These are phyloP conservation scores for Paratinospora sagittata DNA, from an alignment of 164 flowering plant genomes.

Conservation along the genomic window DNA sequence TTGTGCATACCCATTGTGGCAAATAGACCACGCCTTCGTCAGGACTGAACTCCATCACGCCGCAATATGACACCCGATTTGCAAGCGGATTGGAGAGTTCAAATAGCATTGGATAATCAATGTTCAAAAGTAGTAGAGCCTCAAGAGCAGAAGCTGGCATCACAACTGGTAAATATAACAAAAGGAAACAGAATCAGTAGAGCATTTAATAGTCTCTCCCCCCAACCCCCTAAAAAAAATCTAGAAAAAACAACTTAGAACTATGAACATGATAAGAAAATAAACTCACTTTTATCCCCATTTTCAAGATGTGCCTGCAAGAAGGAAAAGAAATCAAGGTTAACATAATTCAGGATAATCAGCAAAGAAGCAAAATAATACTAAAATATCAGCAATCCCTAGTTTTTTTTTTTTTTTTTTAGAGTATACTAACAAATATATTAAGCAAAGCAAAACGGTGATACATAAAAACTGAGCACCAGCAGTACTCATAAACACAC, in stretches of 20 bases:
- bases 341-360: background rate
- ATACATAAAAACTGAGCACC: too few relatives aligned
- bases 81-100: constrained; percentile 72
- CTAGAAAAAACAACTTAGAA: background rate
- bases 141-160: constrained; percentile 83
- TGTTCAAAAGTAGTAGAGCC: constrained; percentile 61
- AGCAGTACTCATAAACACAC: too few relatives aligned
- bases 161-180: constrained; percentile 18
- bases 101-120: constrained; percentile 97
- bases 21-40: constrained; percentile 96
- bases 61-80: constrained; percentile 88
- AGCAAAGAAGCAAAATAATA: background rate
- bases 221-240: background rate
- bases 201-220: too few relatives aligned
- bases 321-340: background rate
- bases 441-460: too few relatives aligned
- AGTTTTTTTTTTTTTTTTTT: too few relatives aligned
- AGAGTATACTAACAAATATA: too few relatives aligned
- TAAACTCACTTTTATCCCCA: constrained; percentile 63
- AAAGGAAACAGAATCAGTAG: background rate
- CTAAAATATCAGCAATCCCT: background rate
- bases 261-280: constrained; percentile 5
- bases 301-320: constrained; percentile 67
- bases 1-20: constrained; percentile 82
- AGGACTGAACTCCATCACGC: constrained; percentile 96